Evolutionary conservation across 192 early-diverging fungal species (phyloP), one percentile per base, ranked within the genome.

Genomic region (Haplosporangium gracile): DNA sequence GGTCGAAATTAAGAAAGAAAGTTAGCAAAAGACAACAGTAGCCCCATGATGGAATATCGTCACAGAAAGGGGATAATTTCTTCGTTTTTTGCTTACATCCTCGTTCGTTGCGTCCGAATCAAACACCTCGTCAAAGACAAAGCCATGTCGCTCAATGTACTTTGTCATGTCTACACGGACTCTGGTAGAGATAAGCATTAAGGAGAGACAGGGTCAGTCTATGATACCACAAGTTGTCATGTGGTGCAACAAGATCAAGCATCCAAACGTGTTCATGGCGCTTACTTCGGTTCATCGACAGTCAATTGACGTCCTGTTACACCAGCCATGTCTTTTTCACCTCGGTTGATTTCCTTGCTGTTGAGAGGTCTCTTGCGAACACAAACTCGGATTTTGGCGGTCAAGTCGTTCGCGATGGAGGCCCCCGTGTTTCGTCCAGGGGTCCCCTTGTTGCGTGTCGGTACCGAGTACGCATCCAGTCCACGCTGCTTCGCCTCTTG

Each of bases 81-180:
- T 60, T 36, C 36, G 24, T 60, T 65, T 65, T 65, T 36, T n/a
- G 38, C 80, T 75, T 68, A 81, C 95, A 43, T 96, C 91, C 70
- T 95, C 95, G 83, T 99, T 99, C 74, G 90, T 89, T 29, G 92
- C 88, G 78, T 95, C 90, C 15, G 91, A 91, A 80, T 96, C 96
- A 91, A 99, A 98, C 5, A 98, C 98, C 84, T 99, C 98, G 87
- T 99, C 98, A 91, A 99, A 99, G 3, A 92, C 88, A 88, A 99
- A 99, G 24, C 93, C 93, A 88, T 99, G 98, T 80, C 97, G 94
- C 80, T 99, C 98, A 70, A 97, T 95, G 81, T 95, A 99, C 82
- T 93, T 96, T 53, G 98, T 98, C 91, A 99, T 89, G 80, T 99
- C 98, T 15, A 99, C 95, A 73, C 97, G 97, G 42, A 96, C 92